Evolutionary conservation across 306 rosid genomes (phyloP), one percentile per base, ranked within the genome.

Genomic region (Inga laurina): DNA sequence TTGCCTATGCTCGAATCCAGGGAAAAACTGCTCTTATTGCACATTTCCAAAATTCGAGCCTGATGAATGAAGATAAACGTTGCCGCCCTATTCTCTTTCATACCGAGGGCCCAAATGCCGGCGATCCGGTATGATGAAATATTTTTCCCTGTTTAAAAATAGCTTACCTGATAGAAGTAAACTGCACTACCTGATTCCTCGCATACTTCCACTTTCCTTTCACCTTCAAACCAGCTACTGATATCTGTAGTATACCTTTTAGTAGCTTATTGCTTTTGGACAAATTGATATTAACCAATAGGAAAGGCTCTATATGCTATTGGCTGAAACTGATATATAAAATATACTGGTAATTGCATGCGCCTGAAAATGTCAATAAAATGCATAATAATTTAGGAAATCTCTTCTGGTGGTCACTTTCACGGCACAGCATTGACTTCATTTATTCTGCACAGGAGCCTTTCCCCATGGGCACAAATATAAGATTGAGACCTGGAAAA

Each of bases 71-170:
- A 80, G 97, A 91, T 80, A 92, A 91, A 73, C 91, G 97, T 35
- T 93, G 97, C 85, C 97, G 97, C 75, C 97, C 97, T 81, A 90
- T 93, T 82, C 97, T 93, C 35, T 93, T 93, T 79, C 97, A 92
- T 78, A 89, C 97, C 18, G 93, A 92, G 73, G 97, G 97, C 65
- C 97, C 97, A 56, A 93, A 93, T 87, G 97, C 97, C 62, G 97
- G 97, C 4, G 94, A 92, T 81, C 97, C 92, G 84, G 97, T 93
- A 86, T 46, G 76, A 22, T 22, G 4, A 22, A 24, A 82, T 52
- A 62, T 64, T 82, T 79, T 82, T 75, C 66, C 45, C 39, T 73
- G 81, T 66, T 54, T n/a, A 67, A 9, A 48, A 70, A 49, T 10
- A 43, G 21, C 46, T 79, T 30, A 62, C 11, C 30, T 73, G 80